Evolutionary conservation across 2,329 filamentous ascomycete genomes (phyloP).

Genomic region (Diaporthe helianthi): DNA sequence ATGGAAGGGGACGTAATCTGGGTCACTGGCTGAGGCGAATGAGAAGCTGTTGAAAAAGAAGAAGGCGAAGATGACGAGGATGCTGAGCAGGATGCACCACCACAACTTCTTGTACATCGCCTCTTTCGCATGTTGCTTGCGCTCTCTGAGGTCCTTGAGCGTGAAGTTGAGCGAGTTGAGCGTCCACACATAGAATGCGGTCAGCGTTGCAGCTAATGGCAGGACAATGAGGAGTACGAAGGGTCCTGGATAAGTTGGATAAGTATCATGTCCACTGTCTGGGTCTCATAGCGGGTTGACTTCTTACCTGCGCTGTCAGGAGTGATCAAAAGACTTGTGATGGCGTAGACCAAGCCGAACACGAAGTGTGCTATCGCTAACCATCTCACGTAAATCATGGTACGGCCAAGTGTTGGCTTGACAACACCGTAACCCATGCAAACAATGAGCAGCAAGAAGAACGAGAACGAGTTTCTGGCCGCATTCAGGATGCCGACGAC

Average conservation of each 20-base stretch:
- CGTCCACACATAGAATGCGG: conserved; percentile 98
- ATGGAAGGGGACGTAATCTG: conserved; percentile 92
- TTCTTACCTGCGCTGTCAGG: conserved; percentile 79
- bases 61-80: conserved; percentile 95
- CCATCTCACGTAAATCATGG: conserved; percentile 93
- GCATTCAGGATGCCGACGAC: conserved; percentile 94
- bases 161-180: conserved; percentile 93
- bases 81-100: conserved; percentile 94
- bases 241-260: conserved; percentile 61
- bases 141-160: conserved; percentile 93
- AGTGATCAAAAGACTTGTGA: conserved; percentile 86
- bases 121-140: conserved; percentile 92
- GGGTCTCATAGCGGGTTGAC: not conserved
- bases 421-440: conserved; percentile 99
- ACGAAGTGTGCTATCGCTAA: conserved; percentile 92
- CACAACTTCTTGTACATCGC: conserved; percentile 98
- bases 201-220: conserved; percentile 88
- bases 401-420: conserved; percentile 87
- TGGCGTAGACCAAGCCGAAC: conserved; percentile 91
- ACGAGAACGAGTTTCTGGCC: conserved; percentile 94
- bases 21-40: conserved; percentile 83
- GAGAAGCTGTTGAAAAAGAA: conserved; percentile 99
- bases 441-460: conserved; percentile 96
- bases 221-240: conserved; percentile 93
- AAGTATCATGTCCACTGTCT: not conserved